Evolutionary conservation across 352 stramenopile species (phyloP).

Genomic region (Globisporangium irregulare): DNA sequence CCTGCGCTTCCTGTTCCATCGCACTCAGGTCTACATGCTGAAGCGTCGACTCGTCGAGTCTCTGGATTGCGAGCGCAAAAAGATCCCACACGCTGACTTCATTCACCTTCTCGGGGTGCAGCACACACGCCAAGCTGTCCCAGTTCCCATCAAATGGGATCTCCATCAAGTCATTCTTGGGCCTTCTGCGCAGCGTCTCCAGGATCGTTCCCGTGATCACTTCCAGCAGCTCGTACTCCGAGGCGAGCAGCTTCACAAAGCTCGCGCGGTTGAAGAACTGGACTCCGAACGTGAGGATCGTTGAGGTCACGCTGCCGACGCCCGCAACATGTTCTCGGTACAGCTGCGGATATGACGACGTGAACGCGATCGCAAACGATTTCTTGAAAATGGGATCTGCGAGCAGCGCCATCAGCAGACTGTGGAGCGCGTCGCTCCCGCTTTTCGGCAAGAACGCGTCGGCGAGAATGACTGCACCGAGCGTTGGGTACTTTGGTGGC

Average conservation of each 20-base stretch:
- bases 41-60: constrained; percentile 33
- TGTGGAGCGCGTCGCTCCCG: constrained; percentile 84
- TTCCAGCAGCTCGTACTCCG: constrained; percentile 69
- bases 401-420: constrained; percentile 94
- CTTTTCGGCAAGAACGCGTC: constrained; percentile 82
- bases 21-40: constrained; percentile 44
- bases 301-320: constrained; percentile 83
- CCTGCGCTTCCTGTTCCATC: constrained; percentile 42
- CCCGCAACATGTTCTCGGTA: constrained; percentile 76
- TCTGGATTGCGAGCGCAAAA: constrained; percentile 61
- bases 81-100: constrained; percentile 65
- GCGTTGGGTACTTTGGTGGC: constrained; percentile 47
- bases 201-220: constrained; percentile 68
- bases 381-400: constrained; percentile 97
- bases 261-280: constrained; percentile 99
- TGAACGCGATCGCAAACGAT: constrained; percentile 94
- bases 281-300: constrained; percentile 91
- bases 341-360: constrained; percentile 89
- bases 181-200: constrained; percentile 63
- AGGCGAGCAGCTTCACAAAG: constrained; percentile 90
- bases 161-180: constrained; percentile 37
- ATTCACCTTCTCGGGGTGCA: constrained; percentile 30
- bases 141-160: constrained; percentile 47
- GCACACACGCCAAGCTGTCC: constrained; percentile 39
- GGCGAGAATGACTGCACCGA: constrained; percentile 78